These are phyloP conservation scores for Globisporangium nodosum DNA, from an alignment of 352 stramenopile genomes.

Conservation along the genomic window DNA sequence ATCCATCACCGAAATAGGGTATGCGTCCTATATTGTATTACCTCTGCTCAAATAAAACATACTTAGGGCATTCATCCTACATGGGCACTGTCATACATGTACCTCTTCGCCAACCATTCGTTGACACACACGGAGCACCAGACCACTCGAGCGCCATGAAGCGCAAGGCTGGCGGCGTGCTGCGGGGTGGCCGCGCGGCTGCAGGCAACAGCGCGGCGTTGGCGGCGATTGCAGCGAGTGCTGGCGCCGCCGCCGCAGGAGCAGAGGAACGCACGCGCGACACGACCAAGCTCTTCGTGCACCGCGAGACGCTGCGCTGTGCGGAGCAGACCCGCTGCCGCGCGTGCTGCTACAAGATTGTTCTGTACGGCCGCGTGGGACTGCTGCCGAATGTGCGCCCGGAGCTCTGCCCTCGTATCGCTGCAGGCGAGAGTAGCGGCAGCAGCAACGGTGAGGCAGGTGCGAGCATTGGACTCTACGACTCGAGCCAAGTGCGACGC, in stretches of 20 bases:
- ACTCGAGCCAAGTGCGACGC: conserved; percentile 31
- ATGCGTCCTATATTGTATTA: background rate
- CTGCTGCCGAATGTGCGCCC: conserved; percentile 70
- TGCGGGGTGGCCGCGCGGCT: background rate
- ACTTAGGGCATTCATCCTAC: too few species aligned
- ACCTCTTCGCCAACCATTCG: too few species aligned
- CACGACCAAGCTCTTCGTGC: conserved; percentile 52
- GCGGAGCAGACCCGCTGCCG: conserved; percentile 61
- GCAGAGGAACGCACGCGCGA: conserved; percentile 28
- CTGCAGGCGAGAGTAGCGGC: background rate
- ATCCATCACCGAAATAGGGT: background rate
- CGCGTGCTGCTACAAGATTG: conserved; percentile 87
- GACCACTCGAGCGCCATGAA: background rate
- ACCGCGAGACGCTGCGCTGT: conserved; percentile 63
- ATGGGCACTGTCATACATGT: too few species aligned
- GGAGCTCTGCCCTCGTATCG: conserved; percentile 66
- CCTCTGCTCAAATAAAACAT: too few species aligned
- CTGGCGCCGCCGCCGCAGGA: background rate
- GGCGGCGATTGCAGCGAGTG: background rate
- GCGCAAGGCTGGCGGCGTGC: background rate
- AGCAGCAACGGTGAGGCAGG: conserved; percentile 1
- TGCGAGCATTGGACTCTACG: conserved; percentile 48
- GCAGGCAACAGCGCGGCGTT: background rate
- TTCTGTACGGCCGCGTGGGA: conserved; percentile 47
- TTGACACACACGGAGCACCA: too few species aligned